Evolutionary conservation across 257 asterid genomes (phyloP).

Genomic region (Capsicum baccatum): DNA sequence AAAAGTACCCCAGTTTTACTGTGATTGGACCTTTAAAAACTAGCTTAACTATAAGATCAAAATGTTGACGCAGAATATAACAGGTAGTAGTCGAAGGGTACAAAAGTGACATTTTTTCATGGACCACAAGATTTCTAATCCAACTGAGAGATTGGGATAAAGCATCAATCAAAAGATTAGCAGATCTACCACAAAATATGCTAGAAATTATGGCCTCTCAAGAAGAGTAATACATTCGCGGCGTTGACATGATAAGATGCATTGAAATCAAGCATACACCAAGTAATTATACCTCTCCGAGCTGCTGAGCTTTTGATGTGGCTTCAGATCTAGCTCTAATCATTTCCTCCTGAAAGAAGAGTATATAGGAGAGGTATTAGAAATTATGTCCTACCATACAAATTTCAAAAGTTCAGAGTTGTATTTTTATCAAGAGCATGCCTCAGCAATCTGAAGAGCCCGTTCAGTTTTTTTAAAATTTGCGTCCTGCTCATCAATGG

Average conservation of each 20-base stretch:
- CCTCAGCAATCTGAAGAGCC: constrained; percentile 96
- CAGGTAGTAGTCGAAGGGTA: not conserved
- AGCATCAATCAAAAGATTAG: not conserved
- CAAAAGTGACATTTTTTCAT: not conserved
- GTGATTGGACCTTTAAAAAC: not conserved
- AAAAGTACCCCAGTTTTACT: not conserved
- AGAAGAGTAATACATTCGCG: not conserved
- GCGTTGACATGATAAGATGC: not conserved
- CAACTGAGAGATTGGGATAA: not conserved
- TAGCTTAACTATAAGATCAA: not conserved
- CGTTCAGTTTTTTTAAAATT: constrained; percentile 87
- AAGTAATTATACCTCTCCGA: constrained; percentile 61
- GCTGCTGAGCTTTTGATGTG: constrained; percentile 62
- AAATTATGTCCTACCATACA: constrained; percentile 14
- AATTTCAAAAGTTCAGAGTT: constrained; percentile 21
- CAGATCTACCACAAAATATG: not conserved
- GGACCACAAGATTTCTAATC: not conserved
- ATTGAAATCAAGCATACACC: not conserved
- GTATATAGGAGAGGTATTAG: constrained; percentile 10
- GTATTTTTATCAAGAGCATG: constrained; percentile 33
- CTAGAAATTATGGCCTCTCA: not conserved
- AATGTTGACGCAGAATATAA: not conserved
- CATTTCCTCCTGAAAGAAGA: constrained; percentile 75
- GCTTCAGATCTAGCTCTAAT: constrained; percentile 80
- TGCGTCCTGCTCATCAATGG: constrained; percentile 64